Conservation (phyloP, 1,139 yeast genomes). For the Saccharomyces hybrid region DNA sequence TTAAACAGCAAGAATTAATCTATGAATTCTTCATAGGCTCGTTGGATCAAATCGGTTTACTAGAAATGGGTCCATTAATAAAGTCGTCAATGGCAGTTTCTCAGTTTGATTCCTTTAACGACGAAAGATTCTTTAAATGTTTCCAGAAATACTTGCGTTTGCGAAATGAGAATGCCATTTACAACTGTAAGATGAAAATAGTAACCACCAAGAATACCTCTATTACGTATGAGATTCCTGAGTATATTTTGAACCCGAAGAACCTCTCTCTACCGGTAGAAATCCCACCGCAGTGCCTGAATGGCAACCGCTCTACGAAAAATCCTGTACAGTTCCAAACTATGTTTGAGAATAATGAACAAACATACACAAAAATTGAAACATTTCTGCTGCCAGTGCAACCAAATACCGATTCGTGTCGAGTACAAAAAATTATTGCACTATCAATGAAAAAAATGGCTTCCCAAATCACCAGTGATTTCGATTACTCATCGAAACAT, state of each 20-base stretch:
- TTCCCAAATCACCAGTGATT: not conserved
- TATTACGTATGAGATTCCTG: not conserved
- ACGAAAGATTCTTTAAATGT: slow-evolving; percentile 3
- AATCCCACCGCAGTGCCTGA: not conserved
- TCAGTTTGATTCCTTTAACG: slow-evolving; percentile 15
- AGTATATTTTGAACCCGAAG: not conserved
- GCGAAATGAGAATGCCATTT: slow-evolving; percentile 4
- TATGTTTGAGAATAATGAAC: not conserved
- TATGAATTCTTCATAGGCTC: slow-evolving; percentile 13
- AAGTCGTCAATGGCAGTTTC: slow-evolving; percentile 2
- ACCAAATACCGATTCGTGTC: not conserved
- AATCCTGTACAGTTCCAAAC: not conserved
- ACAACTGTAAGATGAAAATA: slow-evolving; percentile 3
- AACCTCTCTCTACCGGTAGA: not conserved
- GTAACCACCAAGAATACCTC: not conserved
- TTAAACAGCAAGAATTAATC: not conserved
- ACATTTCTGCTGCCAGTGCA: not conserved
- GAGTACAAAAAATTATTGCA: not conserved
- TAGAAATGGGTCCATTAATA: slow-evolving; percentile 16
- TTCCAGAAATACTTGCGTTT: not conserved
- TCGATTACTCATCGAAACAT: not conserved
- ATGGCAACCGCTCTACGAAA: not conserved
- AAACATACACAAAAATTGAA: not conserved
- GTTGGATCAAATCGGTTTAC: slow-evolving; percentile 20
- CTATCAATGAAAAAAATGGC: not conserved